Evolutionary conservation across 768 basidiomycete genomes (phyloP).

Genomic region (Russula griseocarnosa): DNA sequence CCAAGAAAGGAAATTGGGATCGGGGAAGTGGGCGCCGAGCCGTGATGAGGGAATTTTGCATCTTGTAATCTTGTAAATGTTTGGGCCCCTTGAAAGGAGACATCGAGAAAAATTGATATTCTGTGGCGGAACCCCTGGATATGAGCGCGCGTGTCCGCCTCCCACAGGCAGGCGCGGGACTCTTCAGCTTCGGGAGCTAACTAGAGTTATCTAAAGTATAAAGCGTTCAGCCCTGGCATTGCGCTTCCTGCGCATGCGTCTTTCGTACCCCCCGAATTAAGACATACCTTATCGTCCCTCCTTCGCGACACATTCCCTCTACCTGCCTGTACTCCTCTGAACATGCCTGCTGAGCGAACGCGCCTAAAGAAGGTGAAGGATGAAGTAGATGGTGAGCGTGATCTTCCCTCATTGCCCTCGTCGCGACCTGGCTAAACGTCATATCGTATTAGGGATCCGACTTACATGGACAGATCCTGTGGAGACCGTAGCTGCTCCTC

Average conservation of each 20-base stretch:
- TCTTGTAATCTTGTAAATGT: not conserved
- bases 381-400: conserved; percentile 15
- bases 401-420: not conserved
- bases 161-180: conserved; percentile 12
- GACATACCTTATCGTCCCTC: conserved; percentile 14
- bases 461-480: conserved; percentile 46
- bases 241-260: conserved; percentile 11
- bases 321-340: conserved; percentile 1
- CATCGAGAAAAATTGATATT: conserved; percentile 11
- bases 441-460: conserved; percentile 34
- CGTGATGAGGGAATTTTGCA: conserved; percentile 1
- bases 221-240: conserved; percentile 14
- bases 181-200: conserved; percentile 1
- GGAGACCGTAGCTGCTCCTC: conserved; percentile 38
- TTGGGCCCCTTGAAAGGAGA: not conserved
- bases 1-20: not conserved
- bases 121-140: conserved; percentile 17
- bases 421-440: not conserved
- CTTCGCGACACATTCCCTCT: conserved; percentile 7
- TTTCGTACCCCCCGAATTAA: conserved; percentile 21
- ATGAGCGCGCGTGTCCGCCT: conserved; percentile 13
- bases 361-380: conserved; percentile 27
- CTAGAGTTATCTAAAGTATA: conserved; percentile 18
- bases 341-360: conserved; percentile 29
- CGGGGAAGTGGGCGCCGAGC: conserved; percentile 15